Evolutionary conservation across 176 grass and related monocot species (phyloP), one percentile per base, ranked within the genome.

Genomic region (Elymus sibiricus): DNA sequence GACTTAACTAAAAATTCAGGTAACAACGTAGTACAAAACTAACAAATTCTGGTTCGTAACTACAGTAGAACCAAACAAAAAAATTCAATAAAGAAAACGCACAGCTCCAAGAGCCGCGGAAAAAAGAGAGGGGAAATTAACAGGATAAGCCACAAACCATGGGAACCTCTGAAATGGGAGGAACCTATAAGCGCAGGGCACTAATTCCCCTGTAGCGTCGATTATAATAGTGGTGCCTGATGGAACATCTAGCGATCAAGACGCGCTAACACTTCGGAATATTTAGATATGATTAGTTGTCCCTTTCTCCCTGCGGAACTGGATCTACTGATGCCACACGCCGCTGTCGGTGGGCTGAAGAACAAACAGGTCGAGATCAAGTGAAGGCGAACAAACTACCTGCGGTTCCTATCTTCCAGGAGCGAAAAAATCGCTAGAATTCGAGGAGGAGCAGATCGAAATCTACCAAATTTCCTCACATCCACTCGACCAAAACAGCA

Each of bases 401-500:
- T 19, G 82, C 60, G 49, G 83, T 79, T 86, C 78, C 71, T 21
- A 86, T 32, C 28, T 62, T 78, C 71, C n/a, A 7, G 78, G 63
- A 90, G 70, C 8, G 61, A 13, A 25, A 39, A 79, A 9, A 61
- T 34, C 22, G 17, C 16, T 42, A 21, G 78, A 58, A 66, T 32
- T 69, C 16, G 15, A 76, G 47, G 46, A 25, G 32, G 27, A n/a
- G 7, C 70, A 21, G 78, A 82, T 77, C 70, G 24, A 77, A n/a
- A 6, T 8, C 42, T 29, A 21, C n/a, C 17, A 12, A 22, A 8
- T 5, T 74, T 56, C 21, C 49, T 44, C 77, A 16, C n/a, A 59
- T 10, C 13, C 47, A 70, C 13, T 78, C 29, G 56, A 17, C 44
- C 16, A 67, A 29, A 12, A 26, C 9, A 17, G 29, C 2, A 29